Evolutionary conservation across 1,139 yeast species (phyloP), one percentile per base, ranked within the genome.

Genomic region (Yamadazyma kanchanaburiensis): DNA sequence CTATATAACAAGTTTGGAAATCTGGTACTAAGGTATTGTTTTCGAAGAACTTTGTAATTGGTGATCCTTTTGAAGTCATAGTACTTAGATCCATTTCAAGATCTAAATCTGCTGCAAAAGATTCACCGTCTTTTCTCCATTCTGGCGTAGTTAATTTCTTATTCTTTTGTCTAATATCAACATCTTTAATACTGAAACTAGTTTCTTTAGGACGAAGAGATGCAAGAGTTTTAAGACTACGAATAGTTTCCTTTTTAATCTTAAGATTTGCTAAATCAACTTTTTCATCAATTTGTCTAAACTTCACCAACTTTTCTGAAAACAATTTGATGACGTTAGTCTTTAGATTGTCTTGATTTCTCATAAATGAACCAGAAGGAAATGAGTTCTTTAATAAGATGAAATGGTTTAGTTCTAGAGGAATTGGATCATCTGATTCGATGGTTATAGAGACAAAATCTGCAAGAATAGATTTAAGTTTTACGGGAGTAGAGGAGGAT

Each of bases 331-430:
- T 42, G 4, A 64, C 43, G 30, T 53, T 53, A 11, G 40, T 35
- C 4, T 38, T 37, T 24, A 61, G 50, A 16, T 49, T 49, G 34
- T 64, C 70, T 3, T 31, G 22, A 37, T 54, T 60, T 8, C 35
- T 33, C 12, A 45, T 39, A 7, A 32, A 31, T 13, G 43, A 22
- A 11, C 21, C 24, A 11, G 21, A 14, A 3, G 36, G 35, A 15
- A 49, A 33, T 3, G 29, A 25, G 30, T 55, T 51, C 12, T 44
- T 44, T 37, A 56, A 63, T 10, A 67, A 47, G 48, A 64, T 52
- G 24, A 58, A 64, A 37, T 64, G 70, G 36, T 58, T 61, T 30
- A 67, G 47, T 33, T 66, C 72, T n/a, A 66, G 39, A 1, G 73
- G 73, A 12, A 66, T 55, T 8, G 53, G 51, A 19, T 44, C 51